These are phyloP conservation scores for Vickermania spadyakhi DNA, from an alignment of 208 protist species.

Conservation along the genomic window DNA sequence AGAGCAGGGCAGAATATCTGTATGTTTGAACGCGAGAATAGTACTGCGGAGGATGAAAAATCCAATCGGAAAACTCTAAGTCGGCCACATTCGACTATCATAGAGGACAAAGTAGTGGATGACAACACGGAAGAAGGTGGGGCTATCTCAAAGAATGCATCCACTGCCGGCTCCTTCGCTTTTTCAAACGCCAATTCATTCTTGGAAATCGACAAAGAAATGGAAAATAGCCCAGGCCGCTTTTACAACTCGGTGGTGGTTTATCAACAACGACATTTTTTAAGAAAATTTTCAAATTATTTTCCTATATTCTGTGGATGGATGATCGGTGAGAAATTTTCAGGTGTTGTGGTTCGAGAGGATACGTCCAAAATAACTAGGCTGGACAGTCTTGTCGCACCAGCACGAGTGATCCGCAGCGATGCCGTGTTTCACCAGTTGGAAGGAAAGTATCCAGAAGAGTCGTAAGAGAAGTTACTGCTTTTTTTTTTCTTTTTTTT, in stretches of 20 bases:
- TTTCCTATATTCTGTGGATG: constrained; percentile 77
- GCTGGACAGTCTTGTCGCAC: constrained; percentile 44
- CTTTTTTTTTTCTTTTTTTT: constrained; percentile 10
- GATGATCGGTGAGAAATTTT: constrained; percentile 60
- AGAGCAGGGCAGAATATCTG: constrained; percentile 64
- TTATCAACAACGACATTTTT: constrained; percentile 56
- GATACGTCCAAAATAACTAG: constrained; percentile 77
- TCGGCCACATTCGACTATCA: neutral
- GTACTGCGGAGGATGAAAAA: constrained; percentile 17
- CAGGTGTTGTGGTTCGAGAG: constrained; percentile 62
- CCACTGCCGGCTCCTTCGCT: constrained; percentile 7
- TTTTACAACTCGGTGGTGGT: constrained; percentile 62
- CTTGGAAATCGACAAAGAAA: constrained; percentile 28
- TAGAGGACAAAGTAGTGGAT: neutral
- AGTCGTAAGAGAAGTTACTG: neutral
- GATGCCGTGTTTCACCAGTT: neutral
- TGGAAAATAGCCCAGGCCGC: constrained; percentile 39
- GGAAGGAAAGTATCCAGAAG: neutral
- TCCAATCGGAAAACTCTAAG: constrained; percentile 13
- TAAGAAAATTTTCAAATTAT: constrained; percentile 63
- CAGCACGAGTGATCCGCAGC: constrained; percentile 42
- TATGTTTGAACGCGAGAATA: constrained; percentile 56
- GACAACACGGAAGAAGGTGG: constrained; percentile 5
- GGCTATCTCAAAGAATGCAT: neutral
- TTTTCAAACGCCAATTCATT: constrained; percentile 8